Base-by-base conservation (phyloP, 169 alveolate genomes). In the Eimeria acervulina region DNA sequence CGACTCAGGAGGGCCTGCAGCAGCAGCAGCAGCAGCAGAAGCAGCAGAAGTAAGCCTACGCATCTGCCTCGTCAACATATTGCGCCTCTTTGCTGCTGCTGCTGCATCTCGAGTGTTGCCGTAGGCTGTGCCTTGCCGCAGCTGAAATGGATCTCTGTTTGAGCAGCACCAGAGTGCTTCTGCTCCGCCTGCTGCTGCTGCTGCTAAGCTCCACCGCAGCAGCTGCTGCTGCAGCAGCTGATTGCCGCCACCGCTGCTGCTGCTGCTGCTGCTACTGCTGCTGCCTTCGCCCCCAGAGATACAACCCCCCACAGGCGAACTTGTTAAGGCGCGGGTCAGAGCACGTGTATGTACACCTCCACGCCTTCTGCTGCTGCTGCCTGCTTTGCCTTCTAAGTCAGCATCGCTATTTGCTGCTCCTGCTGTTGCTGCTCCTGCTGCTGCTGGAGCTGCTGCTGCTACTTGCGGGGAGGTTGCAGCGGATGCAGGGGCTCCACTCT, bases 261-360 rank as follows among this genome's bases (percentile, higher is more conserved):
- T 47, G 76, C 76, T 83, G 92, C 74, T 83, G 91, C 91, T 40
- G 74, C 72, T 42, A 74, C 91, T 44, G 92, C 92, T 52, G 76
- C 80, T 61, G 81, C 81, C 28, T 26, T 81, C 90, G 47, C 70
- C 28, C 33, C 44, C 44, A 47, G 72, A 40, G 10, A 26, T 51
- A 44, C 63, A 81, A n/a, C 63, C 90, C 51, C 47, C 72, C 21
- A 26, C 90, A 26, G 90, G 47, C n/a, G 40, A 42, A 12, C 21
- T 63, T 33, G 70, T 81, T 23, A 81, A 33, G 17, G 90, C 90
- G 6, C 90, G 44, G n/a, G 90, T 81, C 19, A 44, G 47, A 0
- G 90, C 90, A 12, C 90, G 90, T 63, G 90, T 81, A 33, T 81
- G 90, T 2, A 81, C 90, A 36, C 90, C 90, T 0, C 90, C 33